Percentiles rank a stretch among this genome's conserved stretches.
Evolutionary conservation across 768 basidiomycete genomes (phyloP).

Genomic region (Amanita phalloides): DNA sequence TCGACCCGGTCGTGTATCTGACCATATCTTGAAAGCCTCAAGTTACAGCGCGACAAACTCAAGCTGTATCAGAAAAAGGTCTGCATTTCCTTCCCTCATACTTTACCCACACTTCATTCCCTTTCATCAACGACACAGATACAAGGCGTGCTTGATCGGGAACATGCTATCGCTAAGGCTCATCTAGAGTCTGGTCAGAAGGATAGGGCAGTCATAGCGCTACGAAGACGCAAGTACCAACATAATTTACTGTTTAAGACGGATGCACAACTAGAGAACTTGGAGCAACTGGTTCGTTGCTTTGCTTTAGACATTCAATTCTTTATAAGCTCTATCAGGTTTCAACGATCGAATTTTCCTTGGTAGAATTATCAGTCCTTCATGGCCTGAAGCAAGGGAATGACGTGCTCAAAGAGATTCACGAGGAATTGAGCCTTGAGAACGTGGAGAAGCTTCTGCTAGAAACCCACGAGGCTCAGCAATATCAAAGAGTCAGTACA

Average conservation of each 20-base stretch:
- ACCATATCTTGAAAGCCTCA: slow-evolving; percentile 48
- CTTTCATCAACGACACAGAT: slow-evolving; percentile 40
- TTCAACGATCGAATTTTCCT: slow-evolving; percentile 91
- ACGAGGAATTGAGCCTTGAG: slow-evolving; percentile 88
- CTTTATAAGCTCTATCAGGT: slow-evolving; percentile 42
- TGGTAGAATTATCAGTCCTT: slow-evolving; percentile 85
- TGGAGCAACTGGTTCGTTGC: slow-evolving; percentile 72
- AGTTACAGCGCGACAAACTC: slow-evolving; percentile 92
- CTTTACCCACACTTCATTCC: neutral
- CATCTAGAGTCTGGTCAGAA: slow-evolving; percentile 77
- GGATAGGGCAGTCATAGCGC: slow-evolving; percentile 77
- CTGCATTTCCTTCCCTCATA: slow-evolving; percentile 7
- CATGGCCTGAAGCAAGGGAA: slow-evolving; percentile 92
- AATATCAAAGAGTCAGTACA: slow-evolving; percentile 72
- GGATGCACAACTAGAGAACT: slow-evolving; percentile 76
- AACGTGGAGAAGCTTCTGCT: slow-evolving; percentile 90
- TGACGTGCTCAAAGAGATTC: slow-evolving; percentile 86
- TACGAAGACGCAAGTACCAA: slow-evolving; percentile 91
- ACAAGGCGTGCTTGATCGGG: slow-evolving; percentile 75
- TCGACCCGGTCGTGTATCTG: slow-evolving; percentile 5
- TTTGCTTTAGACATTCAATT: neutral
- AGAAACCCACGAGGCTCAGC: slow-evolving; percentile 86
- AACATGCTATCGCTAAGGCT: slow-evolving; percentile 80
- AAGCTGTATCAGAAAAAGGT: slow-evolving; percentile 95
- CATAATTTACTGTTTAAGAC: slow-evolving; percentile 81